Conservation (phyloP, 1,139 yeast species). For the Geotrichum europaeum region DNA sequence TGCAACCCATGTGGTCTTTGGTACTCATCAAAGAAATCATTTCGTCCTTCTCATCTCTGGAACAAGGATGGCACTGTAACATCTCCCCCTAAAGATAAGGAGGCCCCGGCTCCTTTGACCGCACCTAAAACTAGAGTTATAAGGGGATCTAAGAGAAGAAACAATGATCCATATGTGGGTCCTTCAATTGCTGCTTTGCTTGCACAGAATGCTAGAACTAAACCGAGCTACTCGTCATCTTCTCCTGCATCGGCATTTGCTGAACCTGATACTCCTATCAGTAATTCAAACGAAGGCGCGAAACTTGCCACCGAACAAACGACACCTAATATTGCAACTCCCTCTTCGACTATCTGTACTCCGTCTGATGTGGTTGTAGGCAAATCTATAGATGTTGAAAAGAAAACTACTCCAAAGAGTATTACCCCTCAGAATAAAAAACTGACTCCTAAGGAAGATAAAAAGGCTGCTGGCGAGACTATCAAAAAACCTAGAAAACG, state of each 20-base stretch:
- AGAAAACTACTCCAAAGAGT: not conserved
- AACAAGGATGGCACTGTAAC: not conserved
- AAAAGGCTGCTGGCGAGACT: not conserved
- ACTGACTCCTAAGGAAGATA: not conserved
- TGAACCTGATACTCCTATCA: not conserved
- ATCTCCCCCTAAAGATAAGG: not conserved
- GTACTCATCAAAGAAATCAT: constrained; percentile 28
- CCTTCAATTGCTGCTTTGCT: constrained; percentile 10
- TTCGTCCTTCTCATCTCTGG: constrained; percentile 31
- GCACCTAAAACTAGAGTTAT: not conserved
- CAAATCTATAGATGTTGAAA: not conserved
- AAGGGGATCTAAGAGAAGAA: not conserved
- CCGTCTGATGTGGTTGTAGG: not conserved
- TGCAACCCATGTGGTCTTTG: constrained; percentile 39
- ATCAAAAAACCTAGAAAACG: not conserved
- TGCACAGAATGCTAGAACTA: constrained; percentile 8
- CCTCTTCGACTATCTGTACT: not conserved
- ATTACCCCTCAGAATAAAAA: not conserved
- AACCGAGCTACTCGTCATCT: not conserved
- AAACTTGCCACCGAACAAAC: not conserved
- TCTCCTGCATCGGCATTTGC: not conserved
- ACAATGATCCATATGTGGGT: constrained; percentile 1
- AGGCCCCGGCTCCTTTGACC: not conserved
- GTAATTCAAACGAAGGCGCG: not conserved
- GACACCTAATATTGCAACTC: not conserved